These are phyloP conservation scores for Phialophora tarda DNA, from an alignment of 2,329 filamentous ascomycete species.

Conservation along the genomic window DNA sequence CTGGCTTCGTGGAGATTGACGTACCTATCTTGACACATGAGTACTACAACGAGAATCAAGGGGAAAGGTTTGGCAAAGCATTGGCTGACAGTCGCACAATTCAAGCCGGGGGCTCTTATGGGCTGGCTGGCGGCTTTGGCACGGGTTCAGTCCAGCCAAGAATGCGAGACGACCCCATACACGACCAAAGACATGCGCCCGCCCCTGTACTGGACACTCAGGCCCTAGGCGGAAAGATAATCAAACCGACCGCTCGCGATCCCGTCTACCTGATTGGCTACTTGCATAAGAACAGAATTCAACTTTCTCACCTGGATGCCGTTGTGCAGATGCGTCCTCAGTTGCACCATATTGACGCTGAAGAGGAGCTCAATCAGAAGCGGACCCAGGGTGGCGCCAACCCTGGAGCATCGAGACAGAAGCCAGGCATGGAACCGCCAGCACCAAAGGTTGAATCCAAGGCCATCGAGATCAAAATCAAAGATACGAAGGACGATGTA, in stretches of 20 bases:
- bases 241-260: constrained; percentile 71
- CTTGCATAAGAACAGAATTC: constrained; percentile 82
- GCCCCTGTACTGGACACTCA: constrained; percentile 77
- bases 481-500: constrained; percentile 63
- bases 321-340: constrained; percentile 90
- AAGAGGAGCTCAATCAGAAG: constrained; percentile 71
- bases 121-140: constrained; percentile 75
- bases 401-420: constrained; percentile 41
- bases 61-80: constrained; percentile 79
- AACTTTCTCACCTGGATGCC: constrained; percentile 81
- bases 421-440: constrained; percentile 47
- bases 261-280: constrained; percentile 85
- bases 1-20: constrained; percentile 89
- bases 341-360: constrained; percentile 89
- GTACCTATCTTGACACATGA: constrained; percentile 74
- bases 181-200: constrained; percentile 71
- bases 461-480: constrained; percentile 85
- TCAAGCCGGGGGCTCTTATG: constrained; percentile 70
- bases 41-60: constrained; percentile 84
- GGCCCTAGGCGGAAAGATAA: constrained; percentile 82
- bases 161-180: constrained; percentile 48
- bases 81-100: constrained; percentile 61
- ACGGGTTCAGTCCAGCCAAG: constrained; percentile 54
- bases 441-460: constrained; percentile 65
- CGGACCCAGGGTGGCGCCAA: constrained; percentile 47